Evolutionary conservation across 2,329 filamentous ascomycete species (phyloP).

Genomic region (Cladosporium halotolerans): DNA sequence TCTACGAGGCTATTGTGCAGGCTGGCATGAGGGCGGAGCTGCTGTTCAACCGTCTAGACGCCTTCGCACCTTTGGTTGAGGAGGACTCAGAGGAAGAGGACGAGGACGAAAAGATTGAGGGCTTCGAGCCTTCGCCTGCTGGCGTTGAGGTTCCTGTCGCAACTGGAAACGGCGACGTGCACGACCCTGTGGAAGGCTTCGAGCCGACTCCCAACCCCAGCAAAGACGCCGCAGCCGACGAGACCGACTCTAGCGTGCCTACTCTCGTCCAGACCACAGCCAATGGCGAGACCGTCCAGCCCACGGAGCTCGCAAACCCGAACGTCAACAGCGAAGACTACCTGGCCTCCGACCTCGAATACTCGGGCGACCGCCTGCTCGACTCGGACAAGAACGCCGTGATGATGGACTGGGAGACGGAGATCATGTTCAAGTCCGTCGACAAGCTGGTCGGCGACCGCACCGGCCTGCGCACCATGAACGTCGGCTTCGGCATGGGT

Average conservation of each 20-base stretch:
- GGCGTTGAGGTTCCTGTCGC: slow-evolving; percentile 14
- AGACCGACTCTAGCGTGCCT: slow-evolving; percentile 18
- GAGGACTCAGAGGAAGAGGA: slow-evolving; percentile 44
- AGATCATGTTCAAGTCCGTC: slow-evolving; percentile 43
- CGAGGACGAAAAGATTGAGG: slow-evolving; percentile 29
- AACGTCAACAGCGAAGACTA: slow-evolving; percentile 44
- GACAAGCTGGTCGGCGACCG: slow-evolving; percentile 36
- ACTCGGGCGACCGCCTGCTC: slow-evolving; percentile 42
- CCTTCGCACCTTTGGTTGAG: slow-evolving; percentile 67
- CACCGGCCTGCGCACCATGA: slow-evolving; percentile 40
- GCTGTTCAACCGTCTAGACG: slow-evolving; percentile 72
- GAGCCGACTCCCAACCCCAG: slow-evolving; percentile 29
- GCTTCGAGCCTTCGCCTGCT: slow-evolving; percentile 27
- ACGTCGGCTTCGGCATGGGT: slow-evolving; percentile 47
- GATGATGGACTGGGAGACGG: slow-evolving; percentile 50
- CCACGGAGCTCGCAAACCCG: slow-evolving; percentile 27
- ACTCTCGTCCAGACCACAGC: slow-evolving; percentile 23
- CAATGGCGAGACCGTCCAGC: slow-evolving; percentile 19
- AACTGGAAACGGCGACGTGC: slow-evolving; percentile 17
- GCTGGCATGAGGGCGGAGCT: slow-evolving; percentile 88
- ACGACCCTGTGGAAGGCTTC: slow-evolving; percentile 21
- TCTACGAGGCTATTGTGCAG: slow-evolving; percentile 81
- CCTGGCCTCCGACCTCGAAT: slow-evolving; percentile 42
- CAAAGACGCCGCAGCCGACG: slow-evolving; percentile 13
- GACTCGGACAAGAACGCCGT: slow-evolving; percentile 46